Percentiles rank a stretch among this genome's conserved stretches.
Conservation (phyloP, 345 rosid species). For the Rhodamnia rubescens region DNA sequence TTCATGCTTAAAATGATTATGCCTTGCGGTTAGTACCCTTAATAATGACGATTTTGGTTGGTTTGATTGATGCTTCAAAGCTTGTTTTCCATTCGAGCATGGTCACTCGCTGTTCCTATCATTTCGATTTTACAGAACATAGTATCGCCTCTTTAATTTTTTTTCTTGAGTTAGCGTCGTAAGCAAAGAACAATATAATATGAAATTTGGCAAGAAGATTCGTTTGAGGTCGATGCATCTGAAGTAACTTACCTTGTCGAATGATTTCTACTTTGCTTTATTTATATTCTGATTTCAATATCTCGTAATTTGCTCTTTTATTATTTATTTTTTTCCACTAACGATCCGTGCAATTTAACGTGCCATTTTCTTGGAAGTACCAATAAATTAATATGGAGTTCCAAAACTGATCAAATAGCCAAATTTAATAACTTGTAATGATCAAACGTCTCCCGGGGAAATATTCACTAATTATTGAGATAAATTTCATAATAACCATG, state of each 20-base stretch:
- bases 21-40: not conserved
- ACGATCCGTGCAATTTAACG: not conserved
- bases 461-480: no score
- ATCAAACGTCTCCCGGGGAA: not conserved
- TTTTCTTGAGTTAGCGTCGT: rapidly evolving
- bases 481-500: no score
- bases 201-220: rapidly evolving
- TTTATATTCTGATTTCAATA: not conserved
- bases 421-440: not conserved
- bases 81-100: not conserved
- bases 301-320: not conserved
- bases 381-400: not conserved
- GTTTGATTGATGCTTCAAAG: not conserved
- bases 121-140: rapidly evolving
- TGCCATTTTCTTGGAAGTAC: not conserved
- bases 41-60: not conserved
- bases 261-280: not conserved
- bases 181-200: rapidly evolving
- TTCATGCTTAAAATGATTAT: not conserved
- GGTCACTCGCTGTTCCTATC: not conserved
- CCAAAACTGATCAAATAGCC: not conserved
- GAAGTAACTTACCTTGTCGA: not conserved
- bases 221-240: not conserved
- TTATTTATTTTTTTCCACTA: no score
- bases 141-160: not conserved